These are phyloP conservation scores for Rugonectria rugulosa DNA, from an alignment of 2,329 filamentous ascomycete species.

Conservation along the genomic window DNA sequence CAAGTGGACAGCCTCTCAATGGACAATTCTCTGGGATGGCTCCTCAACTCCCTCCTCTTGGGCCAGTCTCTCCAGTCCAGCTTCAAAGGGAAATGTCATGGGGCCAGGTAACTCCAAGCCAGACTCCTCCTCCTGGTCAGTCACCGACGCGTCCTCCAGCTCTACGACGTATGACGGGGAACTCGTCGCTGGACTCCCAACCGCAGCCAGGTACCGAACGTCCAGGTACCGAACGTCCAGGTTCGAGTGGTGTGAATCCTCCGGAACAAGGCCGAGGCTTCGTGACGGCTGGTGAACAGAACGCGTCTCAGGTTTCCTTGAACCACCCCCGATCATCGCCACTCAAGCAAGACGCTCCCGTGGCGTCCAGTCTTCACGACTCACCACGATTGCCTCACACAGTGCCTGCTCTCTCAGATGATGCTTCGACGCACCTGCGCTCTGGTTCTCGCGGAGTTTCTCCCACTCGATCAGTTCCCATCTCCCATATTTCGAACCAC, in stretches of 20 bases:
- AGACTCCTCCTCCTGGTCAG: slow-evolving; percentile 3
- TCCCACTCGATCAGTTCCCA: slow-evolving; percentile 22
- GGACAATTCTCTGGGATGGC: slow-evolving; percentile 3
- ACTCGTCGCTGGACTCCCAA: slow-evolving; percentile 24
- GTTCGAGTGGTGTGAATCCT: slow-evolving; percentile 17
- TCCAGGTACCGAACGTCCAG: slow-evolving; percentile 22
- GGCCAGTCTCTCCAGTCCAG: slow-evolving; percentile 12
- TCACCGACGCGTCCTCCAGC: slow-evolving; percentile 16
- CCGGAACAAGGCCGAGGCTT: slow-evolving; percentile 2
- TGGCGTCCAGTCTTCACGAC: slow-evolving; percentile 8
- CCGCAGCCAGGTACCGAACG: slow-evolving; percentile 19
- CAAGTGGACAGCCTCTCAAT: neutral
- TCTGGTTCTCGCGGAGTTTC: slow-evolving; percentile 28
- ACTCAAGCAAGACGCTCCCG: slow-evolving; percentile 7
- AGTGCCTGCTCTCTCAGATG: slow-evolving; percentile 12
- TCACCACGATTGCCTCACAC: slow-evolving; percentile 27
- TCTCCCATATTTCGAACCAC: slow-evolving; percentile 26
- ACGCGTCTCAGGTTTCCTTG: neutral
- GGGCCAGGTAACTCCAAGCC: slow-evolving; percentile 12
- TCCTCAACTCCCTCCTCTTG: slow-evolving; percentile 13
- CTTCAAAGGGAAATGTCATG: slow-evolving; percentile 7
- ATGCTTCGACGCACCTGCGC: slow-evolving; percentile 18
- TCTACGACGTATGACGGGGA: slow-evolving; percentile 27
- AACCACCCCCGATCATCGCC: slow-evolving; percentile 18
- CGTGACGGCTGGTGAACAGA: neutral